phyloP scores from a whole-genome alignment of 352 stramenopile genomes.

The Phytophthora hibernalis region DNA sequence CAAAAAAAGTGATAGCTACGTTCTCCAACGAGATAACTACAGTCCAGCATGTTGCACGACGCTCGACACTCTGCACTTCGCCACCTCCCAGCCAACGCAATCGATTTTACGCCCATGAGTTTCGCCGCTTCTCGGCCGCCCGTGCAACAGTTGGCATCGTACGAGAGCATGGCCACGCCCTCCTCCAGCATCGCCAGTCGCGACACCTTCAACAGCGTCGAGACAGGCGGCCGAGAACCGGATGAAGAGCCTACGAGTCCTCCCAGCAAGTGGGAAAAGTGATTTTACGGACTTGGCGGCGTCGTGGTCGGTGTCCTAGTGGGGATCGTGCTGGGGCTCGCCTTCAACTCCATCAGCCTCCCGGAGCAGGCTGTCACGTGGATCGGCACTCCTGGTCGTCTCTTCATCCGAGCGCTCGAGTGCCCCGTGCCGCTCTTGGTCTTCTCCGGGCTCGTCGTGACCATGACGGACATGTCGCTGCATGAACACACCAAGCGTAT shows the following conservation, averaged over 20 bases:
- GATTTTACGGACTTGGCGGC: slow-evolving; percentile 39
- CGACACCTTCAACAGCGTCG: slow-evolving; percentile 28
- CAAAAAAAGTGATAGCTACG: background rate
- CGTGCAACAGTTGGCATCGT: slow-evolving; percentile 23
- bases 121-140: slow-evolving; percentile 7
- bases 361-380: slow-evolving; percentile 35
- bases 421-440: slow-evolving; percentile 56
- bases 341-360: slow-evolving; percentile 35
- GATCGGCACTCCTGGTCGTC: slow-evolving; percentile 45
- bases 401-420: slow-evolving; percentile 61
- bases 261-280: slow-evolving; percentile 23
- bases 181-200: slow-evolving; percentile 20
- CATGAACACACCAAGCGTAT: slow-evolving; percentile 46
- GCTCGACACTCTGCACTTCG: slow-evolving; percentile 10
- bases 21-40: background rate
- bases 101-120: slow-evolving; percentile 7
- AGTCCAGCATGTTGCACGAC: background rate
- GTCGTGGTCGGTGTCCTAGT: slow-evolving; percentile 40
- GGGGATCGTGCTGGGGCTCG: slow-evolving; percentile 20
- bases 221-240: slow-evolving; percentile 14
- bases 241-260: slow-evolving; percentile 19
- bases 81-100: background rate
- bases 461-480: slow-evolving; percentile 49
- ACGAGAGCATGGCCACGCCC: slow-evolving; percentile 32
- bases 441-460: slow-evolving; percentile 53